A percentile compares a stretch with the other conserved stretches of the same genome.
These are phyloP conservation scores for Stramenopiles sp. DNA, from an alignment of 352 stramenopile species.

Conservation along the genomic window DNA sequence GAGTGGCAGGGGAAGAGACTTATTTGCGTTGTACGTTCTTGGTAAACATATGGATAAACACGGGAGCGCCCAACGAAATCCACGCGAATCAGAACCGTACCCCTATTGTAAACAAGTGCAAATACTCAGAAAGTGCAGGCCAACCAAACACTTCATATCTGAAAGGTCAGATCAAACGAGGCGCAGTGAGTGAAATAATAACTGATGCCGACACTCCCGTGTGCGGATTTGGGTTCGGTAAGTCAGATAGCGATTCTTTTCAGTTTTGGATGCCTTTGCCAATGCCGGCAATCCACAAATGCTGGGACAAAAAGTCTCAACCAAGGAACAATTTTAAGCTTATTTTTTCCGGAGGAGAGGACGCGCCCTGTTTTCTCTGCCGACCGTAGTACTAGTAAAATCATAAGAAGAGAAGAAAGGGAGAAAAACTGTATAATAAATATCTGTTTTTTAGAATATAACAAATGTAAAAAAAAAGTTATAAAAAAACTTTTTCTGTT, in stretches of 20 bases:
- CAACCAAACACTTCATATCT: background rate
- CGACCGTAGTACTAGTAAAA: too few species aligned
- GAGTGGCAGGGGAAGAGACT: background rate
- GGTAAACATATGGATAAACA: conserved; percentile 8
- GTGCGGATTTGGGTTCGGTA: background rate
- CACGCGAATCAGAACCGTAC: background rate
- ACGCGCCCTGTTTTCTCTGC: background rate
- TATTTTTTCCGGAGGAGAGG: background rate
- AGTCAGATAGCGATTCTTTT: background rate
- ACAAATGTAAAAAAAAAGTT: too few species aligned
- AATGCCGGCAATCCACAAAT: background rate
- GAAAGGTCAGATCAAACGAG: background rate
- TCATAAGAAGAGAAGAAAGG: too few species aligned
- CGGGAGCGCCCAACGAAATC: background rate
- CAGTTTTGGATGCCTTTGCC: background rate
- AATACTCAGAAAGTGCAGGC: too few species aligned
- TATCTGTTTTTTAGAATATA: too few species aligned
- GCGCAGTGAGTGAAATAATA: background rate
- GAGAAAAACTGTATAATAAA: too few species aligned
- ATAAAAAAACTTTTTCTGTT: too few species aligned
- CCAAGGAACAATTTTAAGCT: background rate
- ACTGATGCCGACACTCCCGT: background rate
- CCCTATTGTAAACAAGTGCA: background rate
- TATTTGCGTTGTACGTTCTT: background rate
- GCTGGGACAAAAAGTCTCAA: background rate